Percentiles rank a stretch among this genome's conserved stretches.
Conservation (phyloP, 1,139 yeast genomes). For the Taphrina communis region DNA sequence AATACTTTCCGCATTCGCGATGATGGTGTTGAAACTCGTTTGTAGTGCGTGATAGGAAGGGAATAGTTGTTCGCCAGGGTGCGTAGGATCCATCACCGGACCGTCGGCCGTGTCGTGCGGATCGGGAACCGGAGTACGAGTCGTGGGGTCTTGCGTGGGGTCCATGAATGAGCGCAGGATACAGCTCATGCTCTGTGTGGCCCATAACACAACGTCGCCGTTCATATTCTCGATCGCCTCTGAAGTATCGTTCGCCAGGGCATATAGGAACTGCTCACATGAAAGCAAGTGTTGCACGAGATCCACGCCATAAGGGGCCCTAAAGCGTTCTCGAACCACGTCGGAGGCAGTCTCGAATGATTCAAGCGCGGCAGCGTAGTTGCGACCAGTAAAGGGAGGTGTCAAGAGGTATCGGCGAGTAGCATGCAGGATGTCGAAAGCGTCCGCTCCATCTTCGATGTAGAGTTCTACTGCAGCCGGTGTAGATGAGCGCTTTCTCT, state of each 20-base stretch:
- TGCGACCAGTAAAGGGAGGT: slow-evolving; percentile 7
- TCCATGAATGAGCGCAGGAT: not conserved
- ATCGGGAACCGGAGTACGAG: not conserved
- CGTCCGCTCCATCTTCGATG: slow-evolving; percentile 14
- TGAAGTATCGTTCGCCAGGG: slow-evolving; percentile 8
- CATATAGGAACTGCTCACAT: not conserved
- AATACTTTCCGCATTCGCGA: slow-evolving; percentile 5
- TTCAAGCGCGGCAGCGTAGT: slow-evolving; percentile 2
- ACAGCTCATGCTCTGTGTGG: not conserved
- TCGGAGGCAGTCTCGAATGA: not conserved
- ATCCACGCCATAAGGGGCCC: not conserved
- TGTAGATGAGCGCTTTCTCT: slow-evolving; percentile 11
- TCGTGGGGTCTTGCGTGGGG: not conserved
- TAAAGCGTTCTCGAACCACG: not conserved
- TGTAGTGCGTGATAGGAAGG: not conserved
- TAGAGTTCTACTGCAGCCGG: slow-evolving; percentile 6
- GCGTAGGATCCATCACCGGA: not conserved
- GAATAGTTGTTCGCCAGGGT: slow-evolving; percentile 1
- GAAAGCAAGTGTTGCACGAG: not conserved
- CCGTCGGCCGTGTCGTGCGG: not conserved
- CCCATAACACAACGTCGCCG: not conserved
- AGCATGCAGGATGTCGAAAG: slow-evolving; percentile 2
- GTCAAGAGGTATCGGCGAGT: not conserved
- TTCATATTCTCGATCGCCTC: not conserved
- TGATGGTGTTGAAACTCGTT: slow-evolving; percentile 20